Base-by-base conservation (phyloP, 345 rosid species). In the Angophora floribunda region DNA sequence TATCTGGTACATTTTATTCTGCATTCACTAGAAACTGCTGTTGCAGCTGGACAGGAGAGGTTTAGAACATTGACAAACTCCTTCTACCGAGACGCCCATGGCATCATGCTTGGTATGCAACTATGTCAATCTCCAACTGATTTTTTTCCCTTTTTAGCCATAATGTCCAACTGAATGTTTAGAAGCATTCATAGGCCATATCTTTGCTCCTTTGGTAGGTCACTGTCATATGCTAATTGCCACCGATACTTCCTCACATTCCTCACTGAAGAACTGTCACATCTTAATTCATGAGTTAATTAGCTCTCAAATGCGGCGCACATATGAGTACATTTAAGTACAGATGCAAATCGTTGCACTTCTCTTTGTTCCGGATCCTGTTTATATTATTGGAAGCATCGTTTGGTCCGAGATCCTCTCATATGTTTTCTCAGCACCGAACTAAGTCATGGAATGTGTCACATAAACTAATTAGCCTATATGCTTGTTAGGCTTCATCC, bases 41-140 rank as follows among this genome's bases (percentile, higher is more conserved):
- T 19, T 88, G 90, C 93, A 93, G 95, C 95, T 88, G 95, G 95
- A 36, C 95, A 93, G 90, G 95, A 93, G 90, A 91, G 93, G 80
- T 93, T 92, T 85, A 91, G 95, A 86, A 92, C 95, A 44, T 91
- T 92, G 86, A 93, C 95, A 55, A 92, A 94, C 86, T 93, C 95
- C n/a, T 91, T 91, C 91, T 93, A 93, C 89, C 91, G 94, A 89
- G 91, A 92, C 75, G 93, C 94, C 59, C 95, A 92, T 65, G 95
- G 94, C 82, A 88, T 93, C 85, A 88, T 93, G 63, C 87, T 93
- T 89, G 95, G 95, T 92, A 90, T 78, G 86, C 32, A 63, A 85
- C 49, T 6, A 30, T 50, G 61, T 59, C 51, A 26, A 75, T 19
- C 49, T 41, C 26, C 49, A 19, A 75, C 86, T 63, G 52, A 63